Conservation (phyloP, 2,329 filamentous ascomycete species). For the Lachnellula cervina region DNA sequence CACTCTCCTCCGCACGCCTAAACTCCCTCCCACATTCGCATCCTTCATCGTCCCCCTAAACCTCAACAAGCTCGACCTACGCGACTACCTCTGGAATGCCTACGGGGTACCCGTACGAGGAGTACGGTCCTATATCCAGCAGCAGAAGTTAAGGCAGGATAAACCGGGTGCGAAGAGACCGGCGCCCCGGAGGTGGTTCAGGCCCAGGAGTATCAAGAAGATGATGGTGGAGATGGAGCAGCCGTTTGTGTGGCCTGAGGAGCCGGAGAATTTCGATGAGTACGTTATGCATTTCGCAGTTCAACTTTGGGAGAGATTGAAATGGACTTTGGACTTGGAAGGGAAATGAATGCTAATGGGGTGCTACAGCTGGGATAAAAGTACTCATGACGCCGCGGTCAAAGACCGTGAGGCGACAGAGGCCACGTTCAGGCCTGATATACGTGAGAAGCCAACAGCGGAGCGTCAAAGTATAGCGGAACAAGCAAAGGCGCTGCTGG, state of each 20-base stretch:
- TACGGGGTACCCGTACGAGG: slow-evolving; percentile 71
- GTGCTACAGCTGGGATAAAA: slow-evolving; percentile 53
- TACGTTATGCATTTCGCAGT: slow-evolving; percentile 37
- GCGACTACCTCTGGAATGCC: slow-evolving; percentile 85
- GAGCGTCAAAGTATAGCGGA: slow-evolving; percentile 45
- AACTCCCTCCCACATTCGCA: slow-evolving; percentile 73
- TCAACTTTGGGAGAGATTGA: slow-evolving; percentile 12
- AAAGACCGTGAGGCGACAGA: slow-evolving; percentile 39
- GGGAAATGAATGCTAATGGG: slow-evolving; percentile 4
- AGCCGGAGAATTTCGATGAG: slow-evolving; percentile 54
- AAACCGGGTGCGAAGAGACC: slow-evolving; percentile 35
- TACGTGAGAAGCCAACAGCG: slow-evolving; percentile 27
- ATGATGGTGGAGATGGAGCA: slow-evolving; percentile 89
- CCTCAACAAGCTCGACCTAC: slow-evolving; percentile 94
- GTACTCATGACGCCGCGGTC: slow-evolving; percentile 50
- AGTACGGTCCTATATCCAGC: slow-evolving; percentile 76
- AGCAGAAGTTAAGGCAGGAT: slow-evolving; percentile 56
- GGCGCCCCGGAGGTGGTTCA: slow-evolving; percentile 54
- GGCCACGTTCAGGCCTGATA: slow-evolving; percentile 28
- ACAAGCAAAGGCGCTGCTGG: slow-evolving; percentile 59
- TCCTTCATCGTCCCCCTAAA: slow-evolving; percentile 85
- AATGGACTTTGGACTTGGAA: neutral
- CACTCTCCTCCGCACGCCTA: slow-evolving; percentile 68
- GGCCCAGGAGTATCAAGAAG: slow-evolving; percentile 73
- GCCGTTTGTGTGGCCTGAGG: slow-evolving; percentile 83